Conservation (phyloP, 441 rosid species). For the Arabidopsis lyrata region DNA sequence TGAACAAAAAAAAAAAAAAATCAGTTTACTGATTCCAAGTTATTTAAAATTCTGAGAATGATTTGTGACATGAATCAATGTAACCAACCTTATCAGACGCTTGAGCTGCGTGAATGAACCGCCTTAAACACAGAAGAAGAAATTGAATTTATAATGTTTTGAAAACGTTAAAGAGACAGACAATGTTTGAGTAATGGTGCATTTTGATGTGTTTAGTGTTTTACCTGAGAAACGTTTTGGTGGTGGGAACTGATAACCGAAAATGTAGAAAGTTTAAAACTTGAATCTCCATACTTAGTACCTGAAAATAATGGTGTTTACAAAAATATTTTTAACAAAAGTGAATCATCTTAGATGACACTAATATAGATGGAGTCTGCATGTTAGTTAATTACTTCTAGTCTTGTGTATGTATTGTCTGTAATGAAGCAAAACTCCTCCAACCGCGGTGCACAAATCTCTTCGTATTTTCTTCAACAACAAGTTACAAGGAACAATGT, state of each 20-base stretch:
- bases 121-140: constrained; percentile 48
- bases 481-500: constrained; percentile 1
- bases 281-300: constrained; percentile 75
- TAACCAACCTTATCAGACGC: constrained; percentile 60
- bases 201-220: background rate
- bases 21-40: background rate
- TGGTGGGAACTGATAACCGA: constrained; percentile 70
- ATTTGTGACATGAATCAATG: constrained; percentile 3
- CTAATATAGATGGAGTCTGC: background rate
- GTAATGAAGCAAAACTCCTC: constrained; percentile 68
- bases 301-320: constrained; percentile 55
- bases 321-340: too few species aligned
- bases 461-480: constrained; percentile 74
- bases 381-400: constrained; percentile 46
- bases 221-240: constrained; percentile 81
- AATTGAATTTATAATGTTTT: background rate
- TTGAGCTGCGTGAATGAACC: constrained; percentile 74
- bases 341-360: background rate
- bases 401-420: constrained; percentile 58
- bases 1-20: background rate
- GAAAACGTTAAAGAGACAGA: background rate
- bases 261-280: constrained; percentile 65
- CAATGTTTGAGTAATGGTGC: background rate
- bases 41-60: background rate
- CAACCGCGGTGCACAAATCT: constrained; percentile 60